Percentiles rank a stretch among this genome's conserved stretches.
phyloP scores from a whole-genome alignment of 2,329 filamentous ascomycete genomes.

The Penicillium sp. region DNA sequence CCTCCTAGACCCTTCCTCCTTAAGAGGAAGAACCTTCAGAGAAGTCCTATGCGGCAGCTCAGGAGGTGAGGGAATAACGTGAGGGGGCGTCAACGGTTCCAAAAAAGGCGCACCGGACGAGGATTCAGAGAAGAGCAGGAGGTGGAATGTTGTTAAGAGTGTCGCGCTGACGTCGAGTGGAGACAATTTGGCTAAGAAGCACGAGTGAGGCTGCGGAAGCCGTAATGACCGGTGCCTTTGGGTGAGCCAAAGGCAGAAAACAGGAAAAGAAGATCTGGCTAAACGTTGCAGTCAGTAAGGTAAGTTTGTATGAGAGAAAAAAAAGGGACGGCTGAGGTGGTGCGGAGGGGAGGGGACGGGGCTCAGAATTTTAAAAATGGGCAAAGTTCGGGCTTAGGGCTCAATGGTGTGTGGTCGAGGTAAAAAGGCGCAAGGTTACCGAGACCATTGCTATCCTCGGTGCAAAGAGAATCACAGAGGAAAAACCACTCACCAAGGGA shows the following conservation, averaged over 20 bases:
- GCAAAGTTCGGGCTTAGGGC: conserved; percentile 20
- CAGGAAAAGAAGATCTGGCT: conserved; percentile 3
- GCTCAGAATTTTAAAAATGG: conserved; percentile 19
- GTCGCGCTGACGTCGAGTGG: conserved; percentile 42
- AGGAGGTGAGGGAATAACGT: conserved; percentile 60
- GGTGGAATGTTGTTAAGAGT: conserved; percentile 50
- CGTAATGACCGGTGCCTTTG: conserved; percentile 43
- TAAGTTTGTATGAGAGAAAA: conserved; percentile 17
- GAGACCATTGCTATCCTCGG: neutral
- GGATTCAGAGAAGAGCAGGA: conserved; percentile 34
- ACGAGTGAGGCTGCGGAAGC: conserved; percentile 35
- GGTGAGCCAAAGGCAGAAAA: conserved; percentile 39
- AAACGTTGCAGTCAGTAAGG: neutral
- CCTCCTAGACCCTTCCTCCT: conserved; percentile 99
- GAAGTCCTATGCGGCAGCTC: conserved; percentile 99
- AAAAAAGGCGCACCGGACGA: conserved; percentile 41
- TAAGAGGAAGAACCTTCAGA: conserved; percentile 98
- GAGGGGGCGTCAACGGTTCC: conserved; percentile 34
- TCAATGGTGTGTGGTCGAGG: conserved; percentile 13
- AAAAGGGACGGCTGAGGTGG: conserved; percentile 14
- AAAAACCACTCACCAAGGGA: conserved; percentile 12
- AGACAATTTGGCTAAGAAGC: conserved; percentile 44
- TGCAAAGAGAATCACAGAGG: neutral
- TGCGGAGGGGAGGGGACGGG: neutral
- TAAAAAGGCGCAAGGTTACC: conserved; percentile 15